Evolutionary conservation across 208 protist genomes (phyloP), one percentile per base, ranked within the genome.

Genomic region (Balamuthia mandrillaris): DNA sequence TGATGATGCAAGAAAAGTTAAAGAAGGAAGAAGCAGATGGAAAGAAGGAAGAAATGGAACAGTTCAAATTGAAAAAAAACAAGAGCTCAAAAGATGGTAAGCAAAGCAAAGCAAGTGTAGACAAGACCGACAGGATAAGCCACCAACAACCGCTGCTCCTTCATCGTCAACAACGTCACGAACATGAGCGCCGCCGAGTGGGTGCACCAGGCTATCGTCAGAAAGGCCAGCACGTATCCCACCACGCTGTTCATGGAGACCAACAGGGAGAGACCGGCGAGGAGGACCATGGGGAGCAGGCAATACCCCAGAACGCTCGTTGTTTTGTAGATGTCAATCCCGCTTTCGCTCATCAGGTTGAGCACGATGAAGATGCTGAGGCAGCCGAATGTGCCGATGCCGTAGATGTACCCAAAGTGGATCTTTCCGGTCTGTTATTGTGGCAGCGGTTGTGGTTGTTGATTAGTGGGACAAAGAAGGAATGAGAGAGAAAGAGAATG

Each of bases 371-470:
- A 94, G 37, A 95, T 31, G 42, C 63, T 52, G 2, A 92, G 18
- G 72, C 92, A 93, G 31, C 92, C 91, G 27, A 93, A 58, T 9
- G 92, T 33, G 54, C 75, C 89, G 29, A 93, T 68, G 5, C 92
- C 92, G 72, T 92, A 95, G 60, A 95, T 92, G 87, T 92, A 93
- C 12, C 90, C 88, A 72, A 95, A 95, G 37, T 93, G 88, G n/a
- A 95, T 54, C 84, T 95, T 94, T 18, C 89, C 90, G 33, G 45
- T 86, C 85, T 93, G 84, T n/a, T 70, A 68, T 83, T 18, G 27
- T 41, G n/a, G n/a, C n/a, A n/a, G n/a, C 37, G 21, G 14, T 31
- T n/a, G 14, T 14, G 21, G 16, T 21, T 21, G 47, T 14, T 14
- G 47, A 54, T 21, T n/a, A 54, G 21, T 14, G 47, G 21, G 14